Evolutionary conservation across 2,329 filamentous ascomycete genomes (phyloP), one percentile per base, ranked within the genome.

Genomic region (Onygena corvina): DNA sequence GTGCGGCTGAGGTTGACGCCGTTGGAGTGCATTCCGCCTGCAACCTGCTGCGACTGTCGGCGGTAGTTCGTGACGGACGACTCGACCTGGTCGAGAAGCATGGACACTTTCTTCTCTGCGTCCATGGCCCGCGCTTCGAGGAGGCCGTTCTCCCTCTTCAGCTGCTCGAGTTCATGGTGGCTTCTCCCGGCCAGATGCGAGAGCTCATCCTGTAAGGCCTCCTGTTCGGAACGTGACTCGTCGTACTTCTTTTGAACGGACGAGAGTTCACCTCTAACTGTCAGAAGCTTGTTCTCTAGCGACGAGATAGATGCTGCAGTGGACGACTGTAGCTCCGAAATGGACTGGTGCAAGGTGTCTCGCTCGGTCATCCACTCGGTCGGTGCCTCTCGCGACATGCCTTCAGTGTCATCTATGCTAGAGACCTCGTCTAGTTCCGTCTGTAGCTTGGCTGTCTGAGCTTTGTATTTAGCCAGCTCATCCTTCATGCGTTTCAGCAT

Each of bases 401-500:
- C 65, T 46, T 60, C 61, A 53, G 56, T 63, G 53, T 71, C 65
- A 31, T 69, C 60, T 57, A 66, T 75, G 57, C 76, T 79, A 78
- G 81, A 48, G 8, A 81, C 72, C 48, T 77, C 74, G 31, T 83
- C 76, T n/a, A 95, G 72, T 60, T 95, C 87, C 42, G 80, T 77
- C 65, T 92, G 89, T 34, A 98, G 73, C 52, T 84, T 84, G 14
- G 75, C 72, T 60, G 95, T 95, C 53, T 92, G 84, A 9, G 80
- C 70, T 75, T 96, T 96, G 69, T 93, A 92, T 51, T 88, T 86
- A 49, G 84, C 76, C n/a, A 98, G 75, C 68, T 98, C 92, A 60
- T 95, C 88, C 71, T 96, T 96, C 76, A 98, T 90, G 66, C 93
- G 90, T 67, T 92, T 89, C 45, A 98, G 78, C 88, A 98, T 95